These are phyloP conservation scores for Oxyria digyna DNA, from an alignment of 148 eudicot species.

Conservation along the genomic window DNA sequence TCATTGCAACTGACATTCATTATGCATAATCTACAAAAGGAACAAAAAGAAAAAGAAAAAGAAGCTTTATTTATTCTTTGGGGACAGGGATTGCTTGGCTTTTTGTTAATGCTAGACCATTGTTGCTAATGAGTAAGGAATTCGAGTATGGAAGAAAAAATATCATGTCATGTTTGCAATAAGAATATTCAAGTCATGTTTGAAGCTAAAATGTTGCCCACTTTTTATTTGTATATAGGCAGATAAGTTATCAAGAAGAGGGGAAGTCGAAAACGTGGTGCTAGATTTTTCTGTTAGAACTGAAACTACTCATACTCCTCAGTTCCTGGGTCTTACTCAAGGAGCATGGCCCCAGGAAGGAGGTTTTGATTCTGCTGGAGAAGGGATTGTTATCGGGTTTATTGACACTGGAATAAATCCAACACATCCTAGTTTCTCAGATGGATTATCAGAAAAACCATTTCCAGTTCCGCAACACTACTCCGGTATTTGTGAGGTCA, in stretches of 20 bases:
- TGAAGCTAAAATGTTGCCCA: neutral
- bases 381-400: slow-evolving; percentile 83
- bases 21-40: neutral
- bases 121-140: neutral
- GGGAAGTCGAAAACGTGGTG: slow-evolving; percentile 83
- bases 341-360: slow-evolving; percentile 94
- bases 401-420: slow-evolving; percentile 98
- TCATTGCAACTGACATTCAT: slow-evolving; percentile 4
- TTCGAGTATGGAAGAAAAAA: neutral
- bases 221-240: slow-evolving; percentile 31
- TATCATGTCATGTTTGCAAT: neutral
- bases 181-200: neutral
- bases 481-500: slow-evolving; percentile 92
- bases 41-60: neutral
- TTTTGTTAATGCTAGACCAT: neutral
- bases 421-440: slow-evolving; percentile 81
- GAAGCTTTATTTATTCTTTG: neutral
- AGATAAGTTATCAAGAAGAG: slow-evolving; percentile 55
- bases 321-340: slow-evolving; percentile 84
- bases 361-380: slow-evolving; percentile 80
- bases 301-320: slow-evolving; percentile 87
- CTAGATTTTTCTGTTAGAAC: slow-evolving; percentile 83
- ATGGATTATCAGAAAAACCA: slow-evolving; percentile 34
- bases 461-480: slow-evolving; percentile 83
- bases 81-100: neutral